These are phyloP conservation scores for Periconia sp. DNA, from an alignment of 2,329 filamentous ascomycete species.

Conservation along the genomic window DNA sequence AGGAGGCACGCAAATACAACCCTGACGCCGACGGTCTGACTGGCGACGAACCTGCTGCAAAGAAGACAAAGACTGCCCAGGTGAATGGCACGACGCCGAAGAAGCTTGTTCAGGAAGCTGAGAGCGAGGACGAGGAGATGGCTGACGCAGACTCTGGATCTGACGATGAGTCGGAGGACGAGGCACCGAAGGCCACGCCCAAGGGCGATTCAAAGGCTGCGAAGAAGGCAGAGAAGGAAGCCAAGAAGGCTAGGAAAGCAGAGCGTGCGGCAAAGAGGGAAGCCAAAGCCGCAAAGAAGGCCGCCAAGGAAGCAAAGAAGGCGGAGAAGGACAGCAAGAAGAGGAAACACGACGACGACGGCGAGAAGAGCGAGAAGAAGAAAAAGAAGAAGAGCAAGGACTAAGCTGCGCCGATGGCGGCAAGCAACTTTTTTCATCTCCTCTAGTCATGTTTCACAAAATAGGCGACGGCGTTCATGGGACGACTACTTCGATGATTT, in stretches of 20 bases:
- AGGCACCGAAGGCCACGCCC: constrained; percentile 26
- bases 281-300: constrained; percentile 60
- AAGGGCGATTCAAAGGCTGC: constrained; percentile 46
- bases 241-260: constrained; percentile 52
- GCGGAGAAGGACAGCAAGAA: constrained; percentile 62
- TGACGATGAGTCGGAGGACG: constrained; percentile 43
- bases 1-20: constrained; percentile 94
- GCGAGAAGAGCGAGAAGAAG: constrained; percentile 68
- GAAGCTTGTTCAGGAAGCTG: constrained; percentile 58
- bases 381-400: constrained; percentile 65
- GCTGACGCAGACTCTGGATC: constrained; percentile 45
- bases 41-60: constrained; percentile 68
- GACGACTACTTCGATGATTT: background rate
- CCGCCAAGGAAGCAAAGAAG: constrained; percentile 58
- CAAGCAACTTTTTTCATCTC: too few species aligned
- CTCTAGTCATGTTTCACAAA: constrained; percentile 7
- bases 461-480: constrained; percentile 11
- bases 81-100: constrained; percentile 50
- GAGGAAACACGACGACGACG: constrained; percentile 55
- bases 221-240: constrained; percentile 50
- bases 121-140: constrained; percentile 49
- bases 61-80: constrained; percentile 55
- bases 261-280: constrained; percentile 46
- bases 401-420: too few species aligned
- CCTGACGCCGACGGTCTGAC: constrained; percentile 85